Evolutionary conservation across 371 early-diverging fungal species (phyloP).

Genomic region (Mortierella sp.): DNA sequence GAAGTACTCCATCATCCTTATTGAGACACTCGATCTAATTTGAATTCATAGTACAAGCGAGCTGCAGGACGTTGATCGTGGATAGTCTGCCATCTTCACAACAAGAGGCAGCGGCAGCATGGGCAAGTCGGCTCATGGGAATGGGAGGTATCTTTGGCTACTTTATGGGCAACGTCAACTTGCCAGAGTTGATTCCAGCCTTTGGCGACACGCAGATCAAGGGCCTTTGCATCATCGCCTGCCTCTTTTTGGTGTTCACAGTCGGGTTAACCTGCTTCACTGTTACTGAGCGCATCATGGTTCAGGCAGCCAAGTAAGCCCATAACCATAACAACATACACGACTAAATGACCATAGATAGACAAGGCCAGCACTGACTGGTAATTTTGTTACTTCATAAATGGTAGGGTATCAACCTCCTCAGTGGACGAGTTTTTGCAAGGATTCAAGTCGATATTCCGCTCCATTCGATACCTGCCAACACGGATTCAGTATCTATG

Average conservation of each 20-base stretch:
- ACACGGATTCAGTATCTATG: constrained; percentile 82
- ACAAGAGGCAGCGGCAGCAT: constrained; percentile 91
- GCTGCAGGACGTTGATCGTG: constrained; percentile 90
- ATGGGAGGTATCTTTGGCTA: constrained; percentile 91
- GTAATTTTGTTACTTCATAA: not conserved
- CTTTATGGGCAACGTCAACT: constrained; percentile 89
- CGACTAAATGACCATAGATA: not conserved
- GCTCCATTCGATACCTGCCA: constrained; percentile 76
- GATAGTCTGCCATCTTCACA: constrained; percentile 86
- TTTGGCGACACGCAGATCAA: constrained; percentile 89
- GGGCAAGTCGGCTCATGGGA: constrained; percentile 94
- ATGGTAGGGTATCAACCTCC: constrained; percentile 28
- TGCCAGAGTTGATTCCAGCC: constrained; percentile 77
- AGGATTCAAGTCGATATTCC: constrained; percentile 42
- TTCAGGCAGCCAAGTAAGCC: constrained; percentile 52
- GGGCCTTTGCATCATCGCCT: constrained; percentile 83
- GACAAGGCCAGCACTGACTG: not conserved
- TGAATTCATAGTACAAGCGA: constrained; percentile 76
- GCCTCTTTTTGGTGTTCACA: constrained; percentile 70
- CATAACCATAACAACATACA: not conserved
- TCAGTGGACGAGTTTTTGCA: constrained; percentile 32
- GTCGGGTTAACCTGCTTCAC: constrained; percentile 80
- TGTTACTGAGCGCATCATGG: constrained; percentile 67
- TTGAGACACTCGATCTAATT: not conserved
- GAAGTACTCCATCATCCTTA: not conserved